Evolutionary conservation across 2,329 filamentous ascomycete species (phyloP), one percentile per base, ranked within the genome.

Genomic region (Colletotrichum sp.): DNA sequence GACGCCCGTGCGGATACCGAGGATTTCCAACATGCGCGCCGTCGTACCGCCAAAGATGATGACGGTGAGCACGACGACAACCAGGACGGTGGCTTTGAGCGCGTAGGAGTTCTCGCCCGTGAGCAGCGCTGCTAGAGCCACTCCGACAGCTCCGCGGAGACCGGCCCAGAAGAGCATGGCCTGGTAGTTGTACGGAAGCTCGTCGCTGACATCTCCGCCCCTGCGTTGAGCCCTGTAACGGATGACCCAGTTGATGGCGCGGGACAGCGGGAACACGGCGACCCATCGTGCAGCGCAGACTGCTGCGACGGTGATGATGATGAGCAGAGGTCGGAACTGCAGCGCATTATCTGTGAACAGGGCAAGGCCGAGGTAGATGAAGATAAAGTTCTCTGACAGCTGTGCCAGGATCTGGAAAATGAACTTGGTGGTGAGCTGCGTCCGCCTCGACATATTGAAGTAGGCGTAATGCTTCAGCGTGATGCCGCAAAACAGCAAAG

Each of bases 121-220:
- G 63, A 99, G 90, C 30, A 98, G 94, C 27, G 96, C 96, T 36
- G 97, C 97, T 63, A 99, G 89, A 3, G 97, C 97, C 44, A 99
- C 97, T 73, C 97, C 97, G 80, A 99, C 97, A 63, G 97, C 97
- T 80, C 97, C 97, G 78, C 97, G 95, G 34, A 99, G 90, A 30
- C 97, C 97, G 19, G 97, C 97, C 97, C 97, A 99, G 87, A 98
- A 99, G n/a, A 99, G 92, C 97, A 99, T 99, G n/a, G 95, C 96
- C 85, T 99, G 97, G 85, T 99, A 98, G 80, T 95, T 95, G 82
- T 96, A 98, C 0, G 97, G 97, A 44, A 99, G 88, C 84, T 99
- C 97, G 79, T 99, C 96, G 19, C 92, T 92, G 7, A 93, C 92
- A 73, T 98, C 94, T 72, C 84, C 77, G 29, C 96, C 96, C 70